Evolutionary conservation across 495 filamentous ascomycete species (phyloP), one percentile per base, ranked within the genome.

Genomic region (Aeminium ludgeri): DNA sequence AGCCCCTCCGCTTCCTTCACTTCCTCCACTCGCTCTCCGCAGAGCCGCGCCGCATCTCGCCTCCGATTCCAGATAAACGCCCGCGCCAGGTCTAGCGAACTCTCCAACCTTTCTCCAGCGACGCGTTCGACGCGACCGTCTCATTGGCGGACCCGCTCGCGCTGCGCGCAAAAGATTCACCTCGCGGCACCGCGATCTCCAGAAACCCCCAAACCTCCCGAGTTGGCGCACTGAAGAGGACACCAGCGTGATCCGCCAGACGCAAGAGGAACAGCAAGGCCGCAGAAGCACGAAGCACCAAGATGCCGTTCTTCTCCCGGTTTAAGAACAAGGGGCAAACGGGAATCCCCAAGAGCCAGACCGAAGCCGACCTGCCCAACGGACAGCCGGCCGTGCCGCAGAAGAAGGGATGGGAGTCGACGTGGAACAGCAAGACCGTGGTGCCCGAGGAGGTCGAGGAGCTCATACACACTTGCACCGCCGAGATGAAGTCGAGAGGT

Each of bases 401-500:
- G 37, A 86, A 85, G 55, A 82, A 82, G 41, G 69, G 68, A 55
- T 93, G 86, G 80, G 78, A 81, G 34, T 85, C 96, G 59, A 80
- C 87, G 50, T 97, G 85, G 78, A 68, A 73, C 43, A 75, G 86
- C 51, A 86, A 76, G 44, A 74, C 82, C 37, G 77, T 97, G 43
- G 76, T 82, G 33, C 82, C 87, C 5, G 82, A 87, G 46, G 91
- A 97, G 60, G 76, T 97, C 23, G 80, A 87, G 50, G 82, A 89
- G 46, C 65, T 97, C 42, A 62, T 97, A 17, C 66, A 72, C 50
- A 78, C 72, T 36, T 96, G 85, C 62, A 86, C 86, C 15, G 72
- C 74, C 38, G 89, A 97, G 63, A 68, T 96, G 59, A 97, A 96
- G 65, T 76, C 79, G 44, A 73, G 86, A 84, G 89, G 89, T 93